Evolutionary conservation across 306 rosid genomes (phyloP).

Genomic region (Cicer bijugum): DNA sequence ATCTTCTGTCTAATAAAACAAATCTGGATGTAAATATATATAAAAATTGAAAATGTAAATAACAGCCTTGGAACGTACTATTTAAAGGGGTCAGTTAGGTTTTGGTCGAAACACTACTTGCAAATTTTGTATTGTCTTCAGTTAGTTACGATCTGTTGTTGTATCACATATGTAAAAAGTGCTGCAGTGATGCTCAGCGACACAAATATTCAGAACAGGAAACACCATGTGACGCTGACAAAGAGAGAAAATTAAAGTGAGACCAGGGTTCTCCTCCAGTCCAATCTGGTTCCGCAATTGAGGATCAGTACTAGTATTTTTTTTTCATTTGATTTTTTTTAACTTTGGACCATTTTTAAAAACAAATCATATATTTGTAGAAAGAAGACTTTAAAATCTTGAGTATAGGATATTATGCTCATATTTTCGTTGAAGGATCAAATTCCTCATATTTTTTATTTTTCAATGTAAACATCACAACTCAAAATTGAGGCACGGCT

Average conservation of each 20-base stretch:
- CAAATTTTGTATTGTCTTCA: not conserved
- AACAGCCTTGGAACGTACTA: slow-evolving; percentile 16
- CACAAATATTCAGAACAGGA: not conserved
- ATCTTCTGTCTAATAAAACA: not conserved
- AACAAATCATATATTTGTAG: too few relatives aligned
- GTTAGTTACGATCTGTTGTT: slow-evolving; percentile 2
- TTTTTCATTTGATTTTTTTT: too few relatives aligned
- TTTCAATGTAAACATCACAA: too few relatives aligned
- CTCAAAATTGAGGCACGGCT: too few relatives aligned
- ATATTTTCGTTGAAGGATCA: too few relatives aligned
- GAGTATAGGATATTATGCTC: too few relatives aligned
- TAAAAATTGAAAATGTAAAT: not conserved
- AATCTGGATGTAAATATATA: not conserved
- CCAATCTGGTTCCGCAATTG: not conserved
- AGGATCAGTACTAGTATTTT: too few relatives aligned
- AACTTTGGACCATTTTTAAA: too few relatives aligned
- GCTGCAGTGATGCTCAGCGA: not conserved
- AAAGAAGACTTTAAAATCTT: too few relatives aligned
- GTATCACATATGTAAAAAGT: not conserved
- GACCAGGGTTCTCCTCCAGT: not conserved
- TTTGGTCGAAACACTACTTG: slow-evolving; percentile 6
- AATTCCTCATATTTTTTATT: too few relatives aligned
- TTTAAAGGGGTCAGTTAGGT: slow-evolving; percentile 29
- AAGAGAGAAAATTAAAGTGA: not conserved
- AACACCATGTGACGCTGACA: slow-evolving; percentile 17